Evolutionary conservation across 192 early-diverging fungal genomes (phyloP).

Genomic region (Glomus cerebriforme): DNA sequence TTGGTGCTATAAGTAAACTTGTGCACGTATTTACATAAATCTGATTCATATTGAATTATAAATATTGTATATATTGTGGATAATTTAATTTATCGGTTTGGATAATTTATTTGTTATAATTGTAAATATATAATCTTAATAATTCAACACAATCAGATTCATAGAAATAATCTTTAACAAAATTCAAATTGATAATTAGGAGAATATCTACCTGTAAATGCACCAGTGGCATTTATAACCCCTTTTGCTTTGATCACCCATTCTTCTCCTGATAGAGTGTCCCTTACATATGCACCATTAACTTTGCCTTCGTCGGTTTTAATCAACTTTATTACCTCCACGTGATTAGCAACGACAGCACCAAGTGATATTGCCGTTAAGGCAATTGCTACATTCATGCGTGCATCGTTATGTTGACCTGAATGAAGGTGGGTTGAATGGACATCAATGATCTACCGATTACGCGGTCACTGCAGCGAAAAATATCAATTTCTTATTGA

Average conservation of each 20-base stretch:
- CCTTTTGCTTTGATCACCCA: constrained; percentile 89
- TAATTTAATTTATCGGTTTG: no score
- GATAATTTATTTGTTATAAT: no score
- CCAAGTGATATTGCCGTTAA: constrained; percentile 89
- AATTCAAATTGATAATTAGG: no score
- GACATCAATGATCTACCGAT: constrained; percentile 7
- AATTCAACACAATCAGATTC: no score
- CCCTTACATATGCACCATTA: constrained; percentile 79
- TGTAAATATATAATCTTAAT: no score
- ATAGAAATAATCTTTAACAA: no score
- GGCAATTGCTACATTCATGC: constrained; percentile 94
- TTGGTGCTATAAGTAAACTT: no score
- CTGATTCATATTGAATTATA: no score
- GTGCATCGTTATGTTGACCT: constrained; percentile 96
- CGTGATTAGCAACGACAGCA: constrained; percentile 91
- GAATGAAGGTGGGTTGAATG: constrained; percentile 1
- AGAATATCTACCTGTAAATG: constrained; percentile 54
- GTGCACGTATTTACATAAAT: no score
- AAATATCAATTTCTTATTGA: constrained; percentile 10
- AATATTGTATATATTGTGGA: no score
- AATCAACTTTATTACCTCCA: constrained; percentile 80
- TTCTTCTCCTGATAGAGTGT: constrained; percentile 83
- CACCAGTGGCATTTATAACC: constrained; percentile 90
- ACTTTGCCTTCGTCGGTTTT: constrained; percentile 69
- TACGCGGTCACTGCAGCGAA: constrained; percentile 3